A percentile compares a stretch with the other conserved stretches of the same genome.
phyloP scores from a whole-genome alignment of 1,284 basidiomycete genomes.

The Naganishia albida region DNA sequence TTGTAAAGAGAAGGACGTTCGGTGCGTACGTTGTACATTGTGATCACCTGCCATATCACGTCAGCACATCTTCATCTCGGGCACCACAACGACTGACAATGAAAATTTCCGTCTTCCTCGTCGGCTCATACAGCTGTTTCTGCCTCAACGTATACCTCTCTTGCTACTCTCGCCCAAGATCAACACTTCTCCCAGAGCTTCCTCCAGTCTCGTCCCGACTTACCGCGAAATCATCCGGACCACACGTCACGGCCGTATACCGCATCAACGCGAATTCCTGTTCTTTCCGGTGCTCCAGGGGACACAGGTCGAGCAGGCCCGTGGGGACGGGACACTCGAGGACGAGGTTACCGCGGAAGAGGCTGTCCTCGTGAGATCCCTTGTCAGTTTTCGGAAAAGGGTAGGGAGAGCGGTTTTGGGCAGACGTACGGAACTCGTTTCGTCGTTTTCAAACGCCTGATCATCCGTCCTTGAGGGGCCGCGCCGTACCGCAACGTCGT shows the following conservation, averaged over 20 bases:
- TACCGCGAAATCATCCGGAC: slow-evolving; percentile 80
- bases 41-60: slow-evolving; percentile 58
- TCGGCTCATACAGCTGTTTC: slow-evolving; percentile 71
- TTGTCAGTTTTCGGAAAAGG: background rate
- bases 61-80: slow-evolving; percentile 29
- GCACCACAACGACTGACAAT: slow-evolving; percentile 52
- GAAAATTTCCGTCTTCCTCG: slow-evolving; percentile 75
- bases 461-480: slow-evolving; percentile 75
- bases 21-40: slow-evolving; percentile 66
- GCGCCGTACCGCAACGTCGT: slow-evolving; percentile 67
- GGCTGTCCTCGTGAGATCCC: slow-evolving; percentile 50
- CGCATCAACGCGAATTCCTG: slow-evolving; percentile 94
- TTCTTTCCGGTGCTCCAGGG: slow-evolving; percentile 63
- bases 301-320: slow-evolving; percentile 77
- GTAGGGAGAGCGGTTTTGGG: background rate
- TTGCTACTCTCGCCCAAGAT: slow-evolving; percentile 43
- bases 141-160: slow-evolving; percentile 78
- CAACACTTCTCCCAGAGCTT: background rate
- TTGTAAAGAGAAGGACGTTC: background rate
- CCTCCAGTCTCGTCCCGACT: slow-evolving; percentile 31
- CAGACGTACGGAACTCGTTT: slow-evolving; percentile 74
- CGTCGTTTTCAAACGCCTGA: slow-evolving; percentile 83
- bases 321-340: slow-evolving; percentile 82
- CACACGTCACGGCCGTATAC: slow-evolving; percentile 88
- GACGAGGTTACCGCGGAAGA: slow-evolving; percentile 90